A percentile compares a stretch with the other conserved stretches of the same genome.
These are phyloP conservation scores for Blastomyces silverae DNA, from an alignment of 2,329 filamentous ascomycete species.

Conservation along the genomic window DNA sequence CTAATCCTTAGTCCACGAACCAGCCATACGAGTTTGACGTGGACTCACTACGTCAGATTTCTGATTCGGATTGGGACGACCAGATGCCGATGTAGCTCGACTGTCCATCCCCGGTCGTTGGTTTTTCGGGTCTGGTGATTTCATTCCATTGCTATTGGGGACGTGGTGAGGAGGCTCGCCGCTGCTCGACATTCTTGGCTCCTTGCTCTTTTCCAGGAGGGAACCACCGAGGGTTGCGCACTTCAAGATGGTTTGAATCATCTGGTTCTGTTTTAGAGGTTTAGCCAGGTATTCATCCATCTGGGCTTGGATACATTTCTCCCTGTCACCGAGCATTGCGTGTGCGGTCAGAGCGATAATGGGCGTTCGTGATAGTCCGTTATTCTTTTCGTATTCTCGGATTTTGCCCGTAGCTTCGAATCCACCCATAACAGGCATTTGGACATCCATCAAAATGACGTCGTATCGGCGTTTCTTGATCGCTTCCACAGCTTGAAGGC, in stretches of 20 bases:
- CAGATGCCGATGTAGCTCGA: slow-evolving; percentile 63
- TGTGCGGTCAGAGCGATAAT: slow-evolving; percentile 97
- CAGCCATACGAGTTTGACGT: not conserved
- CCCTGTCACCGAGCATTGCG: slow-evolving; percentile 95
- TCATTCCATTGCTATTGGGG: slow-evolving; percentile 26
- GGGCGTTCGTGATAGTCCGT: slow-evolving; percentile 74
- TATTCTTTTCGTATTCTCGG: slow-evolving; percentile 81
- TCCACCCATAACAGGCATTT: slow-evolving; percentile 99
- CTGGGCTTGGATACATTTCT: slow-evolving; percentile 96
- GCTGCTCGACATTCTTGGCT: slow-evolving; percentile 37
- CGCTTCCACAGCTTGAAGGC: slow-evolving; percentile 85
- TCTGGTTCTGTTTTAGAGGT: slow-evolving; percentile 89
- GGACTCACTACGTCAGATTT: slow-evolving; percentile 18
- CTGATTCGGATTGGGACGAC: slow-evolving; percentile 49
- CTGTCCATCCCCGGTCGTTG: slow-evolving; percentile 53
- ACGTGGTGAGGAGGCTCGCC: slow-evolving; percentile 24
- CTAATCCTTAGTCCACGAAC: not conserved
- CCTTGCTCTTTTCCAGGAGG: slow-evolving; percentile 40
- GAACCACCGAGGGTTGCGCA: slow-evolving; percentile 75
- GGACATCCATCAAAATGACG: slow-evolving; percentile 97
- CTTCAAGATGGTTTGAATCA: slow-evolving; percentile 96
- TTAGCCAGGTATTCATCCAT: slow-evolving; percentile 99
- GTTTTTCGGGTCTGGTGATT: slow-evolving; percentile 32
- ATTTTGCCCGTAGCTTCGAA: slow-evolving; percentile 98
- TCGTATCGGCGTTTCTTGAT: slow-evolving; percentile 90